These are phyloP conservation scores for Candida cerambycidarum DNA, from an alignment of 805 yeast species.

Conservation along the genomic window DNA sequence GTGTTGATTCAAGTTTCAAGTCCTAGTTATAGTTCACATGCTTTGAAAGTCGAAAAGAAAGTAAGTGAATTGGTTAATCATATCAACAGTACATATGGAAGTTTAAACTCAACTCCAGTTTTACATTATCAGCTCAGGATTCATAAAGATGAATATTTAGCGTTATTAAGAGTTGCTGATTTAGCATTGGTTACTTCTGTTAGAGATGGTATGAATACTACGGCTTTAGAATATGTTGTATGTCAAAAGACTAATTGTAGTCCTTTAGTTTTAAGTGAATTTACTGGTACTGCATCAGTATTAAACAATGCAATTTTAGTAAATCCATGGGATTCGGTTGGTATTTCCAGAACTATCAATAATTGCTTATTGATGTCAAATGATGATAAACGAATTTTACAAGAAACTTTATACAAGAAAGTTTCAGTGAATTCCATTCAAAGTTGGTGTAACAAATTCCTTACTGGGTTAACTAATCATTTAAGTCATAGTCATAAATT, in stretches of 20 bases:
- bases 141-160: slow-evolving; percentile 84
- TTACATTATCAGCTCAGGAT: slow-evolving; percentile 91
- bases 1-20: slow-evolving; percentile 90
- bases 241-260: slow-evolving; percentile 73
- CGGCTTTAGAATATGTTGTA: slow-evolving; percentile 87
- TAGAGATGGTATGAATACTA: slow-evolving; percentile 96
- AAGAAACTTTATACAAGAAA: slow-evolving; percentile 55
- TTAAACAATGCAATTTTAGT: slow-evolving; percentile 74
- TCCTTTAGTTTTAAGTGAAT: slow-evolving; percentile 87
- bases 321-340: slow-evolving; percentile 96
- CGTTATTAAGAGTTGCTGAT: slow-evolving; percentile 86
- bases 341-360: slow-evolving; percentile 82
- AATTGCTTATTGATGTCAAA: slow-evolving; percentile 59
- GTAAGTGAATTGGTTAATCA: slow-evolving; percentile 78
- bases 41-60: slow-evolving; percentile 70
- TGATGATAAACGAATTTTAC: slow-evolving; percentile 45
- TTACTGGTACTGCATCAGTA: slow-evolving; percentile 82
- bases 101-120: slow-evolving; percentile 80
- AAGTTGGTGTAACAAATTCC: slow-evolving; percentile 70
- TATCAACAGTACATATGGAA: slow-evolving; percentile 84
- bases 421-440: slow-evolving; percentile 75
- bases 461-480: slow-evolving; percentile 48
- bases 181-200: slow-evolving; percentile 85
- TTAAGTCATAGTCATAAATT: slow-evolving; percentile 39
- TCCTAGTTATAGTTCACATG: slow-evolving; percentile 58